Evolutionary conservation across 495 filamentous ascomycete species (phyloP).

Genomic region (Daldinia grandis): DNA sequence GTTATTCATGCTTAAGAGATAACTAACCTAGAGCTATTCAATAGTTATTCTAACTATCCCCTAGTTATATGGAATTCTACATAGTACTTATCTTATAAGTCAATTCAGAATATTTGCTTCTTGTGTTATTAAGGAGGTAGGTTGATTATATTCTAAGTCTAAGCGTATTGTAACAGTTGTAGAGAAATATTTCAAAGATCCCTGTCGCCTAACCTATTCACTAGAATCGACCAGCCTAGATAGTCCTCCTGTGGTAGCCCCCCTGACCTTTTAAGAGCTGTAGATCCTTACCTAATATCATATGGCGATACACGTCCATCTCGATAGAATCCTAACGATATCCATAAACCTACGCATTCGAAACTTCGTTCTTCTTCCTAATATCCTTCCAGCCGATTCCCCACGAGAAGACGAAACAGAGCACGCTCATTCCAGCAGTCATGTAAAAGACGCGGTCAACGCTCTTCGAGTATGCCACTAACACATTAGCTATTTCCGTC

Average conservation of each 20-base stretch:
- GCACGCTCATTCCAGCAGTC: slow-evolving; percentile 35
- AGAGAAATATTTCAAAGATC: not conserved
- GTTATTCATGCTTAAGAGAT: no score
- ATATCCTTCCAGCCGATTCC: slow-evolving; percentile 61
- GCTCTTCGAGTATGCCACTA: slow-evolving; percentile 55
- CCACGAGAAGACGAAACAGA: slow-evolving; percentile 41
- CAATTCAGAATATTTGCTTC: no score
- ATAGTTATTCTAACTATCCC: no score
- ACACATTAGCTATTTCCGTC: slow-evolving; percentile 22
- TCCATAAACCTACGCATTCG: not conserved
- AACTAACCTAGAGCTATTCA: no score
- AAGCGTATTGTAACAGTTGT: not conserved
- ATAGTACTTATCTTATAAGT: no score
- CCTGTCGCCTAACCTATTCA: not conserved
- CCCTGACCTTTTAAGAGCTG: not conserved
- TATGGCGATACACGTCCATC: no score
- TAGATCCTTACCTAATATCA: not conserved
- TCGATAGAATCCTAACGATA: no score
- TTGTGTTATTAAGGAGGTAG: not conserved
- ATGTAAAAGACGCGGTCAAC: slow-evolving; percentile 50
- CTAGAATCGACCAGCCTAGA: not conserved
- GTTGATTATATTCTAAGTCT: not conserved
- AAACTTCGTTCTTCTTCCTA: slow-evolving; percentile 48
- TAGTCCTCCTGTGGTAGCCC: not conserved
- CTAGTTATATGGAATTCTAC: no score